Conservation (phyloP, 2,329 filamentous ascomycete species). For the Trichoderma breve region DNA sequence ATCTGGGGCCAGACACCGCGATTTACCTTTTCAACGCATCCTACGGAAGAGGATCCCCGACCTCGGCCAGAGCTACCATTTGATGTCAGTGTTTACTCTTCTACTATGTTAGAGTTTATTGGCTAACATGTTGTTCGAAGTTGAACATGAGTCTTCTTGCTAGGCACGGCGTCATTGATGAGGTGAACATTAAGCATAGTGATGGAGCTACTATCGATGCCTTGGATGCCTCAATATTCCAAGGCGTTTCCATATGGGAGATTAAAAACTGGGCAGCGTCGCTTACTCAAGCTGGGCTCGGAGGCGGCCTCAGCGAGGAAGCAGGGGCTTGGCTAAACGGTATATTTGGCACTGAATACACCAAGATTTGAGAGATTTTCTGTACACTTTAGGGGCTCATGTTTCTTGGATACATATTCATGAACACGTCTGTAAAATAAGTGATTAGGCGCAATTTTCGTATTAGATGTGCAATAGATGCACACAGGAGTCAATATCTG, state of each 20-base stretch:
- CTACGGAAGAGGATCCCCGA: conserved; percentile 58
- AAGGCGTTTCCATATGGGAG: conserved; percentile 21
- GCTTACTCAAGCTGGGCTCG: conserved; percentile 29
- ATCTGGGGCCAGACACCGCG: conserved; percentile 82
- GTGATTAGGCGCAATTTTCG: too few species aligned
- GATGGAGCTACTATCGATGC: not conserved
- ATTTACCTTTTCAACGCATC: conserved; percentile 67
- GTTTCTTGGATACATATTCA: too few species aligned
- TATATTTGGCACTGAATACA: conserved; percentile 31
- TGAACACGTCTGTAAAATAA: too few species aligned
- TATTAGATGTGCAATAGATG: too few species aligned
- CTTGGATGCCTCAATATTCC: conserved; percentile 5
- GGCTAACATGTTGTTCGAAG: conserved; percentile 23
- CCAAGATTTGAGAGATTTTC: not conserved
- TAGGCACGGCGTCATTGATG: conserved; percentile 38
- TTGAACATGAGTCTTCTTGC: conserved; percentile 37
- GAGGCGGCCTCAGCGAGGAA: conserved; percentile 24
- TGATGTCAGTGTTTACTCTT: conserved; percentile 37
- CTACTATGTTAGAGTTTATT: too few species aligned
- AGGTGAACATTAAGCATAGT: conserved; percentile 30
- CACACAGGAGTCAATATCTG: too few species aligned
- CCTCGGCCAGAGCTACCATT: conserved; percentile 50
- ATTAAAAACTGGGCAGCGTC: conserved; percentile 29
- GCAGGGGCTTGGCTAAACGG: conserved; percentile 34
- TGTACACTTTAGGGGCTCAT: not conserved